Evolutionary conservation across 2,329 filamentous ascomycete species (phyloP), one percentile per base, ranked within the genome.

Genomic region (Exophiala viscosa): DNA sequence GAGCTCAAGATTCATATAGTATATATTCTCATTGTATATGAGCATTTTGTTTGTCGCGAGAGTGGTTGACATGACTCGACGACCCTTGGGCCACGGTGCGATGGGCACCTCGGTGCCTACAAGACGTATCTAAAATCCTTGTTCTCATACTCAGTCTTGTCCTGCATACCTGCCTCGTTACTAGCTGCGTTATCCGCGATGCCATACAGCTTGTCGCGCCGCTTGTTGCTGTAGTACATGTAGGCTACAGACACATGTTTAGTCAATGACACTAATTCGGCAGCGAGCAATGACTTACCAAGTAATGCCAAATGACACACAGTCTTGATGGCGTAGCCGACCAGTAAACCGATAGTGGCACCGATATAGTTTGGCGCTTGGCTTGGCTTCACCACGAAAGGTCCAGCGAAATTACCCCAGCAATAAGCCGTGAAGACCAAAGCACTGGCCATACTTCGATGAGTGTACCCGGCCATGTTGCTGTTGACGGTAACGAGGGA

Each of bases 71-170:
- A 32, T 14, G 3, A 28, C 23, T 28, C 8, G 23, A 28, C 23
- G 8, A 28, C 23, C 23, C 23, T 7, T 28, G 8, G 23, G 23
- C 23, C 23, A 28, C 8, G 23, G 23, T 28, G 23, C 8, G 23
- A 28, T 28, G 23, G 8, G 23, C 8, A 28, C 23, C 23, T 28
- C 23, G 23, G 23, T n/a, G 23, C 23, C 23, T 20, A 40, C 38
- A 40, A 40, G 38, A 74, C 70, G 57, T 74, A 74, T 39, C 71
- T 58, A 48, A 75, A 75, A 23, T 73, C 65, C 54, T 69, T 73
- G 50, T 74, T 75, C 52, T 73, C 66, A 52, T 72, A 73, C 57
- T 50, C 47, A 1, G 47, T 74, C 34, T 65, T 51, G 48, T 73
- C 70, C 46, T 65, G 64, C 70, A 74, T 75, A 0, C 71, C 71